Evolutionary conservation across 176 grass and related monocot genomes (phyloP), one percentile per base, ranked within the genome.

Genomic region (Triticum turgidum): DNA sequence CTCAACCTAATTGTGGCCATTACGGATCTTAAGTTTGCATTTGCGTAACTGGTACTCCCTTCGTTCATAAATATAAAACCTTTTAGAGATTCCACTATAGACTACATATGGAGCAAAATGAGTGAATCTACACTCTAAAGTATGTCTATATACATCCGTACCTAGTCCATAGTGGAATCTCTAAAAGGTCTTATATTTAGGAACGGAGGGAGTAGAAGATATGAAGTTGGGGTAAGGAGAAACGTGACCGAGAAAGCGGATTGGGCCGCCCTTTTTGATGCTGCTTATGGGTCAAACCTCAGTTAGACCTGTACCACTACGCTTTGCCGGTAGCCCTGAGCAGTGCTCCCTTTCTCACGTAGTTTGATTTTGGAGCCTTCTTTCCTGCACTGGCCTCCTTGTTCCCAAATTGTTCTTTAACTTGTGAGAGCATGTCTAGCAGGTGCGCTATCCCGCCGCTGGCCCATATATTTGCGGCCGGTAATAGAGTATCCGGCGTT

Each of bases 331-430:
- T 49, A 35, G 18, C 70, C 11, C 38, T 13, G 7, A 34, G 24
- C 18, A 77, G 25, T 45, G 8, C 2, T 12, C 58, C 82, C 25
- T 65, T 64, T 76, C 56, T n/a, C 39, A n/a, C 39, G 11, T 35
- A 15, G 37, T 63, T 63, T 64, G 18, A 76, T 76, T 37, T 65
- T 76, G 25, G 17, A 27, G 64, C 11, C 27, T 76, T 73, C 33
- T 65, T 84, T 65, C 6, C 27, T 44, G 14, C 49, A 32, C 4
- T 76, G 34, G 39, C 6, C 6, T 65, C 15, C 18, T 11, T 3
- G 4, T 76, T 42, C 18, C 71, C 69, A 84, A 74, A 32, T 63
- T 27, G 17, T 84, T 62, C 62, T 67, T 37, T 84, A 84, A 33
- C 71, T 76, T 84, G 11, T 32, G n/a, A 45, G 11, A 51, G 47